Percentiles rank a stretch among this genome's conserved stretches.
phyloP scores from a whole-genome alignment of 2,329 filamentous ascomycete species.

The Fusarium camptoceras region DNA sequence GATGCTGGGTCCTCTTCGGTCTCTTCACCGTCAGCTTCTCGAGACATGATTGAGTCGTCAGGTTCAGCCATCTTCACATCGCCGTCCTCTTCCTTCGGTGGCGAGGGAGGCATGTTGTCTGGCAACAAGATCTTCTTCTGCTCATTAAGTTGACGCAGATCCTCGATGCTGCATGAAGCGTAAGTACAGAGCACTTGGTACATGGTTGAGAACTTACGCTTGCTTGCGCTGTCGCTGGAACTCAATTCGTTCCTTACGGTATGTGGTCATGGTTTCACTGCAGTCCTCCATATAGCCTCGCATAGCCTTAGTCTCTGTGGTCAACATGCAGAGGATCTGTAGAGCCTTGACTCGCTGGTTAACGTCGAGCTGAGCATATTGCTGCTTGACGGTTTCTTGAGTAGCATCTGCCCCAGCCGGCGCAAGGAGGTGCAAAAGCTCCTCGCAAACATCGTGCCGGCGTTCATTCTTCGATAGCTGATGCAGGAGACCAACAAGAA shows the following conservation, averaged over 20 bases:
- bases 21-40: slow-evolving; percentile 75
- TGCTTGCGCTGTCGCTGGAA: slow-evolving; percentile 82
- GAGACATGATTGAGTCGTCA: slow-evolving; percentile 69
- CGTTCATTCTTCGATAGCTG: slow-evolving; percentile 83
- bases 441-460: slow-evolving; percentile 78
- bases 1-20: slow-evolving; percentile 74
- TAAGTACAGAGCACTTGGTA: slow-evolving; percentile 7
- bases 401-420: slow-evolving; percentile 81
- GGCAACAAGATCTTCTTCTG: slow-evolving; percentile 79
- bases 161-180: slow-evolving; percentile 68
- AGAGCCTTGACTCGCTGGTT: slow-evolving; percentile 84
- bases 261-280: slow-evolving; percentile 92
- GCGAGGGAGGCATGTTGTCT: slow-evolving; percentile 76
- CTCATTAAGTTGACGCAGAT: slow-evolving; percentile 76
- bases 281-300: slow-evolving; percentile 92
- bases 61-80: slow-evolving; percentile 72
- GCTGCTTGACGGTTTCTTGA: slow-evolving; percentile 75
- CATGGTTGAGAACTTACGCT: slow-evolving; percentile 60
- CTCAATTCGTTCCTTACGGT: slow-evolving; percentile 95
- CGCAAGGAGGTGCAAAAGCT: slow-evolving; percentile 82
- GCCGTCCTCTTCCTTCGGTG: slow-evolving; percentile 66
- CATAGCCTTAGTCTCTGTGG: slow-evolving; percentile 85
- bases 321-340: slow-evolving; percentile 87
- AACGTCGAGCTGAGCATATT: slow-evolving; percentile 82
- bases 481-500: slow-evolving; percentile 86